Conservation (phyloP, 2,329 filamentous ascomycete species). For the Beauveria bassiana region DNA sequence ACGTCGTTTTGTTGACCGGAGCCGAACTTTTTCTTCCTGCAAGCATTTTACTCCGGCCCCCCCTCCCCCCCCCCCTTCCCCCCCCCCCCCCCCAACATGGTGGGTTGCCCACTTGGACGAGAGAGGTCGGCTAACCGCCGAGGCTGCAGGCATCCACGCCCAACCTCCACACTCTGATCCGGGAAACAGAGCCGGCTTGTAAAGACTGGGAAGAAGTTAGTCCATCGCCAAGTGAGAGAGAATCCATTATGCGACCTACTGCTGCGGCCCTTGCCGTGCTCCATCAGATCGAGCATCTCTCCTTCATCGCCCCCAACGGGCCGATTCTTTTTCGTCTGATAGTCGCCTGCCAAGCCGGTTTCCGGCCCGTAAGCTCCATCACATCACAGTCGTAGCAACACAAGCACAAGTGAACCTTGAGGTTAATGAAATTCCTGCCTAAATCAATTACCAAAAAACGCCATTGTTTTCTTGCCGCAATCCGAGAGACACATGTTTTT, state of each 20-base stretch:
- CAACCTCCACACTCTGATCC: background rate
- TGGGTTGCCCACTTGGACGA: too few species aligned
- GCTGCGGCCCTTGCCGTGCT: background rate
- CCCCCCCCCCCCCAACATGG: too few species aligned
- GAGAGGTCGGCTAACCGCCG: background rate
- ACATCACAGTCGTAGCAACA: background rate
- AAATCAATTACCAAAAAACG: conserved; percentile 10
- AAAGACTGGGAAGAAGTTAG: too few species aligned
- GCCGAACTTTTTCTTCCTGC: too few species aligned
- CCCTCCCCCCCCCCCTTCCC: too few species aligned
- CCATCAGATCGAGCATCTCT: background rate
- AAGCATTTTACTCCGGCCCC: too few species aligned
- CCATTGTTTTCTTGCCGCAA: conserved; percentile 6
- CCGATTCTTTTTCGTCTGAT: too few species aligned
- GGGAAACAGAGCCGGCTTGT: background rate
- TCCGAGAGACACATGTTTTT: conserved; percentile 6
- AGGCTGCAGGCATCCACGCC: background rate
- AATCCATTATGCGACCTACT: background rate
- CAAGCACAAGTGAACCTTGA: too few species aligned
- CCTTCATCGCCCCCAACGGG: background rate
- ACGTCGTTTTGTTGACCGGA: too few species aligned
- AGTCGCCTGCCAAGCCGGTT: too few species aligned
- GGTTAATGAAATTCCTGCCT: conserved; percentile 8
- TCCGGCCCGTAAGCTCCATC: background rate
- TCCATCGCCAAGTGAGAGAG: background rate